Evolutionary conservation across 1,139 yeast genomes (phyloP), one percentile per base, ranked within the genome.

Genomic region (Lodderomyces margitis): DNA sequence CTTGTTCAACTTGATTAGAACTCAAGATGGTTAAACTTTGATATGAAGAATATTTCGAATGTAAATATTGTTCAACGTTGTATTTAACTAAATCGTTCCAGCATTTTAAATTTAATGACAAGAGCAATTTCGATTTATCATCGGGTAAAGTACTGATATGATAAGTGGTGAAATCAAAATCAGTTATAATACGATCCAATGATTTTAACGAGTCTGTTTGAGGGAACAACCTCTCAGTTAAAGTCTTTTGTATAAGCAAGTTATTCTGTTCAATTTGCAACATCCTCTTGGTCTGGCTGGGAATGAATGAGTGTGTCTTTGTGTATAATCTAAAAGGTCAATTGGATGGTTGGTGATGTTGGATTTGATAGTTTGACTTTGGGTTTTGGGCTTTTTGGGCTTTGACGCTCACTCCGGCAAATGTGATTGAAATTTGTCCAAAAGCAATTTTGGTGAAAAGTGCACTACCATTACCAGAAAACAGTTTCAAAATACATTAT

Each of bases 121-220:
- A 68, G 49, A 85, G 68, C 46, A 88, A 66, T 59, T 78, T 68
- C 35, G 80, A 66, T 70, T 80, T 86, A 55, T 71, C 74, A 58
- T 79, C 88, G 5, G 67, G 62, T 11, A 91, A 82, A 34, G 96
- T 91, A 38, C 95, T 84, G 49, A 94, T 73, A 64, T 91, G 98
- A 66, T 86, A 89, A 23, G 95, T 87, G 44, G 96, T 95, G 67
- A 89, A 89, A 64, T 92, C 98, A 57, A 92, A 92, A 68, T 92
- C 99, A 28, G 96, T 83, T 49, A 92, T 80, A 50, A 92, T 80
- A 61, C 97, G 80, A 64, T 92, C 97, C 54, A 92, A 75, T n/a
- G 85, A 73, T 47, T 80, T 70, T 36, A 57, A 46, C 14, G 56
- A 42, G 12, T 62, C 77, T 10, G 55, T 50, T 6, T 52, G 60